Percentiles rank a stretch among this genome's conserved stretches.
Evolutionary conservation across 73 alveolate species (phyloP).

Genomic region (Paramecium sonneborni): DNA sequence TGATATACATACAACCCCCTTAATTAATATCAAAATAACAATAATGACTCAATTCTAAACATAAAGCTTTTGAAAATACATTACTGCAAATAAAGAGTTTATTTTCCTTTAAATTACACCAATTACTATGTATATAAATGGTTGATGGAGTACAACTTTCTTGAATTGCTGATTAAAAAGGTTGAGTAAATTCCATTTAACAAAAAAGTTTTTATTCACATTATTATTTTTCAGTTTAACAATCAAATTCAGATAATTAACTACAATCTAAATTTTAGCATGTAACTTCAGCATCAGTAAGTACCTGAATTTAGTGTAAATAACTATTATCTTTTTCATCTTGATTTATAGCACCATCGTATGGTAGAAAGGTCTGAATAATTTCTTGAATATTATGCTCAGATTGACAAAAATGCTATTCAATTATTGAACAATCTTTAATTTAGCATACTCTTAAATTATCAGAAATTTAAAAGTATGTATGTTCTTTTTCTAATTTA

Average conservation of each 20-base stretch:
- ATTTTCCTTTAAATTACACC: not conserved
- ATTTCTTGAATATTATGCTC: not conserved
- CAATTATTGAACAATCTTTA: not conserved
- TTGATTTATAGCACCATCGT: not conserved
- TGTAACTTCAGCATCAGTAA: not conserved
- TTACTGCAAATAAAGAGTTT: not conserved
- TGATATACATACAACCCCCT: not conserved
- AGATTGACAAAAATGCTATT: not conserved
- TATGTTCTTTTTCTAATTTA: not conserved
- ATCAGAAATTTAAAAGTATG: not conserved
- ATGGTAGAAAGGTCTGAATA: not conserved
- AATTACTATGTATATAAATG: not conserved
- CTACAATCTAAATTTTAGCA: not conserved
- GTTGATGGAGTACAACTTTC: not conserved
- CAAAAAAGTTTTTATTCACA: not conserved
- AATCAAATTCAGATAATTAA: not conserved
- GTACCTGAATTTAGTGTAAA: not conserved
- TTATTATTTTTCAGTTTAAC: not conserved
- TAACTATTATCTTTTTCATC: not conserved
- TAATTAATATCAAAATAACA: not conserved
- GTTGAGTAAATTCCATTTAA: not conserved
- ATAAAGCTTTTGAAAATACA: not conserved
- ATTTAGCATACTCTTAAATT: not conserved
- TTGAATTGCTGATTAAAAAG: not conserved
- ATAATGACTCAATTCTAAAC: not conserved